Base-by-base conservation (phyloP, 2,329 filamentous ascomycete genomes). In the Penicillium polonicum region DNA sequence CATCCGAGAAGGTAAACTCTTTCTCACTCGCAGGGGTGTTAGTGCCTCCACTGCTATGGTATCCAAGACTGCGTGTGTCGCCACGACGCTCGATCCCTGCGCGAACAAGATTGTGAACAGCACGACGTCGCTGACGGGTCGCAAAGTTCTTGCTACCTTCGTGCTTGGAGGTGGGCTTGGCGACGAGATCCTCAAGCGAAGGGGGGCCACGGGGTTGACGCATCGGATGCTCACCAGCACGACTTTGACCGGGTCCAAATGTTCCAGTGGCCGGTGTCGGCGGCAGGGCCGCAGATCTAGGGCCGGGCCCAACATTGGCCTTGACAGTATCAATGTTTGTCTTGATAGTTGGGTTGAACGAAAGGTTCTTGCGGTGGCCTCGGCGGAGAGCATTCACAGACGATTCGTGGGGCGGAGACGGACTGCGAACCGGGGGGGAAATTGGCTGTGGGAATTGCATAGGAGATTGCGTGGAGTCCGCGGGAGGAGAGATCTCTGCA, bases 101-200 rank as follows among this genome's bases (percentile, higher is more conserved):
- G 64, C 90, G 90, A 60, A 97, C 90, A 49, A 99, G 84, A 72
- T 92, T 97, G 79, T 92, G 88, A 44, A 99, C 87, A 27, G 94
- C 94, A 68, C 90, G 92, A 63, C 93, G 91, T 59, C 94, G 91
- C 70, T 95, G 92, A 60, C 94, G 92, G 55, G 92, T 87, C 12
- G 90, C 89, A 77, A 99, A 99, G 80, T 99, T 99, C 85, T 97
- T 81, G 86, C 93, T 97, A 25, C 93, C 94, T 74, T 97, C 93
- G 63, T 93, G 86, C 79, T 92, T 96, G 65, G 91, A 88, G 9
- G 93, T 97, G 1, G 94, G 94, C 78, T 92, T 94, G 21, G 88
- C 84, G 70, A 88, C 85, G 59, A 99, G 86, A 78, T 99, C 94
- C 65, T 99, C 94, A 50, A 97, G 83, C 15, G 90, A 87, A 15